Conservation (phyloP, 139 green algal species). For the Gonium pectorale region DNA sequence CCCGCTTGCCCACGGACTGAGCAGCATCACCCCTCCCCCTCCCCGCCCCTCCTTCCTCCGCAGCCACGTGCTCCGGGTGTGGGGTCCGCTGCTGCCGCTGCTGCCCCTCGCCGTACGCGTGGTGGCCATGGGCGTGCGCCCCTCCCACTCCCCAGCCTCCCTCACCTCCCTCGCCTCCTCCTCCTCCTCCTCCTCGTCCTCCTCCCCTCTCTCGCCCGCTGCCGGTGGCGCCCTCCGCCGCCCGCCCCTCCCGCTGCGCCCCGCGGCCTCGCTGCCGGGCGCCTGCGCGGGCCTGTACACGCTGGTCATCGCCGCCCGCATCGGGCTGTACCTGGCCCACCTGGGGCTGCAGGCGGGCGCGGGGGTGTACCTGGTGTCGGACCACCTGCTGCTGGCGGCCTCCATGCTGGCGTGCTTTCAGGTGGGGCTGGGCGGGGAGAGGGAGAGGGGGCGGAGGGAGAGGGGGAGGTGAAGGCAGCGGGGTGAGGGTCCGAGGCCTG, state of each 20-base stretch:
- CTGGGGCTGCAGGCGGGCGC: not conserved
- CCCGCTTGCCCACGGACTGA: too few species aligned
- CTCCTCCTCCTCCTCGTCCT: too few species aligned
- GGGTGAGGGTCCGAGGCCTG: not conserved
- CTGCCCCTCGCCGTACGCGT: not conserved
- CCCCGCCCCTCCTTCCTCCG: not conserved
- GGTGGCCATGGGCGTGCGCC: not conserved
- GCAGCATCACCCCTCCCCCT: not conserved
- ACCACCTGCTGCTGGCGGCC: slow-evolving; percentile 51
- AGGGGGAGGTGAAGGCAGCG: not conserved
- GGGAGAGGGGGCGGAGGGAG: not conserved
- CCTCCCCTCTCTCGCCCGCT: too few species aligned
- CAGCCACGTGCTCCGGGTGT: slow-evolving; percentile 45
- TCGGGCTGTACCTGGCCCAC: slow-evolving; percentile 35
- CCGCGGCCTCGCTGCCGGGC: not conserved
- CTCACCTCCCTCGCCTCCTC: not conserved
- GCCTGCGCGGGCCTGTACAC: not conserved
- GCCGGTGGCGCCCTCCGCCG: not conserved
- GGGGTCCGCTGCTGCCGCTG: slow-evolving; percentile 37
- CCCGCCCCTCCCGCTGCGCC: not conserved
- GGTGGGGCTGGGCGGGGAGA: not conserved
- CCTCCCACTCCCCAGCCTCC: not conserved
- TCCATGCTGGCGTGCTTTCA: slow-evolving; percentile 49
- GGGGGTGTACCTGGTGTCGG: slow-evolving; percentile 9
- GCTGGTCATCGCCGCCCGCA: not conserved